Conservation (phyloP, 257 asterid species). For the Pogostemon cablin region DNA sequence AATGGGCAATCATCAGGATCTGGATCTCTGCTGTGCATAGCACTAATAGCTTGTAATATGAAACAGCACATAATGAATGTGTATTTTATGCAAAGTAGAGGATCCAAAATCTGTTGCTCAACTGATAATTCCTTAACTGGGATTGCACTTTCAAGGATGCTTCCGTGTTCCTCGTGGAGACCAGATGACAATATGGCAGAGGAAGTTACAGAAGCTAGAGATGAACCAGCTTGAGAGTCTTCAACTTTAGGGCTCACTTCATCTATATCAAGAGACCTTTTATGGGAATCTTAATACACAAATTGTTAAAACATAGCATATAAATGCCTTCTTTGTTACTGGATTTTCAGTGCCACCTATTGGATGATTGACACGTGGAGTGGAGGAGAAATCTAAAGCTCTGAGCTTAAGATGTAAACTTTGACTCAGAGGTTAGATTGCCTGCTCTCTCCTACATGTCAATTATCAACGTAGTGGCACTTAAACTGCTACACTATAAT, state of each 20-base stretch:
- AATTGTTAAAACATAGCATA: slow-evolving; percentile 28
- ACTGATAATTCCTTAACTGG: slow-evolving; percentile 66
- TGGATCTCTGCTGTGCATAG: not conserved
- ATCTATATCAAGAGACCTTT: slow-evolving; percentile 35
- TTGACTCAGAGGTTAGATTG: no score
- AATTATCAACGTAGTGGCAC: no score
- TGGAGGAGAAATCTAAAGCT: no score
- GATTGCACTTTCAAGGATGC: slow-evolving; percentile 31
- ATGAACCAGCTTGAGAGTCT: slow-evolving; percentile 42
- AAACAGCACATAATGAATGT: no score
- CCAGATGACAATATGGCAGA: slow-evolving; percentile 23
- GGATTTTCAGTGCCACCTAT: no score
- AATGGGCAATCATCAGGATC: slow-evolving; percentile 19
- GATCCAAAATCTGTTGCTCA: slow-evolving; percentile 20
- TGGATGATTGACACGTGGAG: no score
- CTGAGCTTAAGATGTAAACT: no score
- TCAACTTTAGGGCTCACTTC: slow-evolving; percentile 40
- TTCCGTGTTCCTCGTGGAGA: slow-evolving; percentile 30
- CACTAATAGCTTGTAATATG: not conserved
- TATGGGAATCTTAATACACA: slow-evolving; percentile 48
- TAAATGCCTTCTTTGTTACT: not conserved
- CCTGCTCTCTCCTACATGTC: no score
- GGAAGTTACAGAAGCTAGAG: slow-evolving; percentile 39
- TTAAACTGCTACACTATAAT: no score
- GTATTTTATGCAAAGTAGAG: not conserved